Evolutionary conservation across 192 early-diverging fungal genomes (phyloP), one percentile per base, ranked within the genome.

Genomic region (Funneliformis geosporum): DNA sequence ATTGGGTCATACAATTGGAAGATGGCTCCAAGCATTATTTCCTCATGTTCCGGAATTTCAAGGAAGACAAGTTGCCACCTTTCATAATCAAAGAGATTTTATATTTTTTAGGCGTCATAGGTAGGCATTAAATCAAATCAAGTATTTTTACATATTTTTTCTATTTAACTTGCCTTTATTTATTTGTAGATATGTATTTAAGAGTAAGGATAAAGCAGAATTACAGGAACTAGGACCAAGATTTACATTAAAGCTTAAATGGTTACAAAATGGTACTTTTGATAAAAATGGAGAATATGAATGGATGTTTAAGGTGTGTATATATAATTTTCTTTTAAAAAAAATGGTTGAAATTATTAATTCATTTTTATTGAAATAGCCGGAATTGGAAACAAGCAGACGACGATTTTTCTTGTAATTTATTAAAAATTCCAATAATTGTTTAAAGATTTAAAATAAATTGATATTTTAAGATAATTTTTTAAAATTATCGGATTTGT

Each of bases 1-100:
- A 16, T 87, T 99, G 46, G 98, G 98, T 44, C 98, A 98, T 84
- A 95, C 98, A 4, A 88, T 99, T 70, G 98, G 97, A 38, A 90
- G 97, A 44, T 94, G 97, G 92, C 95, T 99, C 88, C 94, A 96
- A 46, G 86, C 98, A 16, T 84, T 99, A 68, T 97, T 99, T 83
- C 98, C 98, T n/a, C 96, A 96, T 74, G 93, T 96, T 6, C 97
- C 97, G 11, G 94, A 99, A 84, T 99, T 99, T 82, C 87, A 95
- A 80, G 97, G 96, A 10, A 86, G 98, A 64, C 96, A 98, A 82
- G 96, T 92, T 38, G 93, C 90, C 10, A 99, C 98, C 5, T 94
- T 99, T 82, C 98, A 99, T 82, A 99, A 99, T 85, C 98, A 99
- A 86, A 95, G 98, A 61, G 98, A 99, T 84, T 99, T 97, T 80